Base-by-base conservation (phyloP, 129 eudicot genomes). In the Helianthus tuberosus region DNA sequence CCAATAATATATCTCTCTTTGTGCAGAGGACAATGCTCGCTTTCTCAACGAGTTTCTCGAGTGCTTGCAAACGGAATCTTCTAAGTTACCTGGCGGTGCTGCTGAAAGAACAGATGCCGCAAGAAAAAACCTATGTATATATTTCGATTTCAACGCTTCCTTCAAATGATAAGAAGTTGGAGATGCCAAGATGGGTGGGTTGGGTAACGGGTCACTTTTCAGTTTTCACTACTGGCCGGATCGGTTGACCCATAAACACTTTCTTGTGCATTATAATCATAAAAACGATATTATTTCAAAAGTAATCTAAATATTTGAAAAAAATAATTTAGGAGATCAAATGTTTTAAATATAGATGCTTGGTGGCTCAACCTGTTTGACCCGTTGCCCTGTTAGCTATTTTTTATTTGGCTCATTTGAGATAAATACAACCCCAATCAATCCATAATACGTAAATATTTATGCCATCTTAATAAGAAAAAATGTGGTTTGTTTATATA, bases 1-100 rank as follows among this genome's bases (percentile, higher is more conserved):
- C 15, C 49, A 50, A n/a, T n/a, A n/a, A n/a, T n/a, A 41, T 23
- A 16, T 67, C 8, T 73, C 36, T 32, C 48, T 20, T 72, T 60
- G 25, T 58, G 74, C 93, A 87, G 96, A 81, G 66, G 96, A 89
- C 61, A 82, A 83, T 78, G 89, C 77, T 77, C 66, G 73, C 69
- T 89, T 93, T 63, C 82, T 89, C 25, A 55, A 74, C 74, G 79
- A 86, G 77, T 89, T 93, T 63, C 66, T 84, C 47, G 57, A 76
- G 59, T 82, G 86, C 81, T 71, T 93, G 69, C 77, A 75, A 82
- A 84, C 68, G 72, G 84, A 82, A 59, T 27, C 27, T 59, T 10
- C 39, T 3, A 59, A 25, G 64, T 27, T 25, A 59, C 64, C 64
- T 25, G 39, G 39, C 53, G 68, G 64, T 51, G 83, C 58, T 60